Percentiles rank a stretch among this genome's conserved stretches.
Conservation (phyloP, 1,284 basidiomycete genomes). For the Fomitopsis palustris region DNA sequence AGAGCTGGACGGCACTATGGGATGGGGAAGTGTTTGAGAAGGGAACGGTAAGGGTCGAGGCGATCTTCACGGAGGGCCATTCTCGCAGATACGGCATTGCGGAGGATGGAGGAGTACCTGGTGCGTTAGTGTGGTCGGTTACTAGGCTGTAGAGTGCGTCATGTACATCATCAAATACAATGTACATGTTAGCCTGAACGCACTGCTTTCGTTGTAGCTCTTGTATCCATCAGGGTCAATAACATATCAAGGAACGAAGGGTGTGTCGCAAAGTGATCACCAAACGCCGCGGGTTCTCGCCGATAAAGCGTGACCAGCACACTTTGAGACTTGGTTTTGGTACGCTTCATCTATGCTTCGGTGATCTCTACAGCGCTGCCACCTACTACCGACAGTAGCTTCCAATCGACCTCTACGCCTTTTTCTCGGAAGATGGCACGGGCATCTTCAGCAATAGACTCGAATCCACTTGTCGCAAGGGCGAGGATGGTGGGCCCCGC, state of each 20-base stretch:
- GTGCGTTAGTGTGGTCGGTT: conserved; percentile 3
- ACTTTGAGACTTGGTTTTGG: not conserved
- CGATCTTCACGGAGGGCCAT: conserved; percentile 11
- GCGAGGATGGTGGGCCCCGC: conserved; percentile 98
- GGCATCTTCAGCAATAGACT: conserved; percentile 81
- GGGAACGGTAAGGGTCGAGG: conserved; percentile 34
- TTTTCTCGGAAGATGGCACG: conserved; percentile 69
- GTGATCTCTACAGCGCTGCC: conserved; percentile 38
- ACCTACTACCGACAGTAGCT: conserved; percentile 61
- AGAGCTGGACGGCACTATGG: conserved; percentile 42
- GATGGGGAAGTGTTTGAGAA: conserved; percentile 36
- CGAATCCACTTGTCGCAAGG: conserved; percentile 85
- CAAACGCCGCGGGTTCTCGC: too few relatives aligned
- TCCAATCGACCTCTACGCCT: conserved; percentile 82
- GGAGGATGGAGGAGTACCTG: not conserved
- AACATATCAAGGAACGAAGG: too few relatives aligned
- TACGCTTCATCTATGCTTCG: conserved; percentile 5
- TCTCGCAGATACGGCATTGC: not conserved
- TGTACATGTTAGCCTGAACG: too few relatives aligned
- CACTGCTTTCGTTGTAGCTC: too few relatives aligned
- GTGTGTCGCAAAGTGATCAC: too few relatives aligned
- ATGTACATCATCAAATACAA: too few relatives aligned
- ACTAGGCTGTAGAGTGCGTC: conserved; percentile 3
- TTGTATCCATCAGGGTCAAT: too few relatives aligned
- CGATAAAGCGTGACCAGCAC: not conserved